phyloP scores from a whole-genome alignment of 202 grass and related monocot species.

The Eragrostis tef region DNA sequence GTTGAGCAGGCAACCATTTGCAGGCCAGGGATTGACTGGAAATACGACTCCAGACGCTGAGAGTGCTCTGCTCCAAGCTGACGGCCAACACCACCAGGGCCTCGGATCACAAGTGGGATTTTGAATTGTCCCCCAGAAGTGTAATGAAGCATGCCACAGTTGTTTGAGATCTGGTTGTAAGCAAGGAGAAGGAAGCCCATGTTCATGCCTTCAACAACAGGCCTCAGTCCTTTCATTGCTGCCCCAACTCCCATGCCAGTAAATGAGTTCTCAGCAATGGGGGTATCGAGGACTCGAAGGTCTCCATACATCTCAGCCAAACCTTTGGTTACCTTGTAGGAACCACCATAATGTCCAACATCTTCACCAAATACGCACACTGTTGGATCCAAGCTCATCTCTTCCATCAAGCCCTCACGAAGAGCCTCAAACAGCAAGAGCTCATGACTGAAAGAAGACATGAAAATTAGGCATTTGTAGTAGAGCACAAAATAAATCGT shows the following conservation, averaged over 20 bases:
- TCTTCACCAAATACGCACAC: conserved; percentile 88
- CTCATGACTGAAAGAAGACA: conserved; percentile 64
- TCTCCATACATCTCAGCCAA: conserved; percentile 77
- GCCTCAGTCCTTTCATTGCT: conserved; percentile 72
- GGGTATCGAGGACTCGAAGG: conserved; percentile 80
- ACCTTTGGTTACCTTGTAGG: conserved; percentile 84
- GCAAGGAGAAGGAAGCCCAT: conserved; percentile 92
- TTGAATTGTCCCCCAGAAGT: conserved; percentile 88
- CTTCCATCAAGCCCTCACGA: conserved; percentile 76
- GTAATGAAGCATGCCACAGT: conserved; percentile 93
- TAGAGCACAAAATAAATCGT: conserved; percentile 3
- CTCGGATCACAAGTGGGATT: conserved; percentile 81
- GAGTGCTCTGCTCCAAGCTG: conserved; percentile 92
- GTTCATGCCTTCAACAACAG: conserved; percentile 89
- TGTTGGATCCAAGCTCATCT: conserved; percentile 74
- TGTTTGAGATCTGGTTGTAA: conserved; percentile 94
- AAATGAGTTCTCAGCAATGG: conserved; percentile 93
- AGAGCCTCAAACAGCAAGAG: conserved; percentile 77
- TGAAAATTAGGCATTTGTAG: too few species aligned
- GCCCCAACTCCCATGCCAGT: conserved; percentile 79
- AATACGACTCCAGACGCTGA: conserved; percentile 83
- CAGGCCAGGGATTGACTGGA: conserved; percentile 88
- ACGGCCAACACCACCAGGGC: conserved; percentile 77
- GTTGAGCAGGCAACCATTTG: conserved; percentile 94
- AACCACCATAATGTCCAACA: conserved; percentile 81